Base-by-base conservation (phyloP, 345 rosid species). In the Hevea brasiliensis region DNA sequence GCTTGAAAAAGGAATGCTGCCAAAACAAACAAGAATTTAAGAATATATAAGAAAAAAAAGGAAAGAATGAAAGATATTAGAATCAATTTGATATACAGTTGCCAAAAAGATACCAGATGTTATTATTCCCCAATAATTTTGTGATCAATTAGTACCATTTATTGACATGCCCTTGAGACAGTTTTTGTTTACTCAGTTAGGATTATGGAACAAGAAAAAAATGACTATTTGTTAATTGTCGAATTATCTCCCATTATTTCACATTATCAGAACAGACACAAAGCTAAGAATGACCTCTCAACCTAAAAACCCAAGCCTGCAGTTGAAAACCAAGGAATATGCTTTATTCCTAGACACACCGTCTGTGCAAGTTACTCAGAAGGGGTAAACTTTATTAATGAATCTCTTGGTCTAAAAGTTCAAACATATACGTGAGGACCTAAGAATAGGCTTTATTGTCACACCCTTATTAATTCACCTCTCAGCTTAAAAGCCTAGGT, bases 1-100 rank as follows among this genome's bases (percentile, higher is more conserved):
- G 98, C 86, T 96, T 93, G 84, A 81, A 77, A 84, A 96, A 96
- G 1, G 97, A 85, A 70, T 87, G 92, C 98, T 95, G 87, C 66
- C 68, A 42, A 15, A 62, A 75, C 50, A 75, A 70, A 42, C 26
- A 84, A 73, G 37, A 27, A 68, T 1, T 1, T 32, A 32, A 4
- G 37, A 32, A 32, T 32, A 32, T 4, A 32, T 32, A 1, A 32
- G 74, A 67, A 42, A 26, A 84, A 73, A 44, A 27, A 68, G 0
- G 1, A 13, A 53, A 20, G 3, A 61, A 10, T n/a, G 8, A 55
- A 56, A 50, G 21, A 10, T n/a, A 29, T 67, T 29, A 51, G 27
- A 67, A 67, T 26, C 20, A 20, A 8, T 45, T 40, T 4, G 17
- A 44, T 44, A 1, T 44, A 26, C 29, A 61, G 47, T 10, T 57